Evolutionary conservation across 2,329 filamentous ascomycete genomes (phyloP), one percentile per base, ranked within the genome.

Genomic region (Hypoxylon sp.): DNA sequence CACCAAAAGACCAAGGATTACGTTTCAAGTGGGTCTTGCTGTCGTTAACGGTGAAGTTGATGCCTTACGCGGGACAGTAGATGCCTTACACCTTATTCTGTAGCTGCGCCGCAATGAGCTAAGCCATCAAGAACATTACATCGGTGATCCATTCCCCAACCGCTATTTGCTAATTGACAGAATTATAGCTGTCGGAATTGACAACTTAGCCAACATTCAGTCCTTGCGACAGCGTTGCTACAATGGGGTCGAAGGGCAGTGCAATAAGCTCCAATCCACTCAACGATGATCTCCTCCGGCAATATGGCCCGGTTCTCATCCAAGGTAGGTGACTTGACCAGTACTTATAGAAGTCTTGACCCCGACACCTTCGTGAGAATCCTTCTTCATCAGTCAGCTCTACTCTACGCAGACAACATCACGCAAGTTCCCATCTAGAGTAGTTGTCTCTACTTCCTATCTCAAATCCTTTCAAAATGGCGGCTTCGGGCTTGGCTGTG

Each of bases 11-110:
- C 24, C 16, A 12, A 24, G 18, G 44, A 57, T 49, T 30, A 22
- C 18, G 48, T 18, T 9, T 12, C 22, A 18, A n/a, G 46, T 52
- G 45, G 30, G 44, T 20, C 12, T 14, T 9, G 42, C 12, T 20
- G 6, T 33, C 45, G 26, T 16, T 14, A 22, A 30, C 16, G 22
- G 7, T 2, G 12, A 61, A 22, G 40, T 40, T 22, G 52, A 68
- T 68, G 65, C 65, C 65, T 68, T 30, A 65, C 28, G 58, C 65
- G 65, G 63, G n/a, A 56, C 30, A 56, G n/a, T 4, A 20, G 56
- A 64, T 67, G 64, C 64, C 61, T 67, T 64, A 67, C 18, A 53
- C 61, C 26, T n/a, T 12, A 2, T 18, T 22, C 2, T 26, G 11
- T 18, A 52, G 49, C 53, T 56, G 49, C 45, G 61, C 56, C 57